A percentile compares a stretch with the other conserved stretches of the same genome.
phyloP scores from a whole-genome alignment of 306 rosid genomes.

The Lagenaria siceraria region DNA sequence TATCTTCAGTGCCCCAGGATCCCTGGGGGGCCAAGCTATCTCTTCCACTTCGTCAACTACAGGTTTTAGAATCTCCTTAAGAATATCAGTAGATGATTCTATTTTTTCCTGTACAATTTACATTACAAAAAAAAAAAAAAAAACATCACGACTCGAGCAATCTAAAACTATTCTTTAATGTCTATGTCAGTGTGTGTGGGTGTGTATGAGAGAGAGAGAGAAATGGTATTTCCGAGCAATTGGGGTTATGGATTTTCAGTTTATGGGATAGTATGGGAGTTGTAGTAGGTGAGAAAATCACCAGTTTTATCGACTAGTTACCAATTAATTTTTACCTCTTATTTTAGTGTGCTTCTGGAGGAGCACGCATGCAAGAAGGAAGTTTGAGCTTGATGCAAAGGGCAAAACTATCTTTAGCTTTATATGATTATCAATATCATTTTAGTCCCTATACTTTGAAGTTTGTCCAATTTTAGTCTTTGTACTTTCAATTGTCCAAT shows the following conservation, averaged over 20 bases:
- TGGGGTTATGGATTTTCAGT: neutral
- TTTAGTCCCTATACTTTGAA: too few relatives aligned
- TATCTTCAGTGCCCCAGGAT: constrained; percentile 48
- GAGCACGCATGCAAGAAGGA: neutral
- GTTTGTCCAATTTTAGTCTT: too few relatives aligned
- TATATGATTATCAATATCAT: too few relatives aligned
- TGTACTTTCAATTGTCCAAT: too few relatives aligned
- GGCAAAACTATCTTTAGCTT: too few relatives aligned
- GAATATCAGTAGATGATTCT: constrained; percentile 79
- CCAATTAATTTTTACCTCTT: neutral
- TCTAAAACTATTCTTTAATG: neutral
- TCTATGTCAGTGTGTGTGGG: neutral
- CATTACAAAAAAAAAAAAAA: neutral
- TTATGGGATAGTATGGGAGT: neutral
- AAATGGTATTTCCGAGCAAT: neutral
- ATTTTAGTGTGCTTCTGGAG: neutral
- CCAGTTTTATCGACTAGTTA: neutral
- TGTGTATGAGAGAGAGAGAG: neutral
- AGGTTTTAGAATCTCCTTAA: constrained; percentile 68
- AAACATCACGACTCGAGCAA: neutral
- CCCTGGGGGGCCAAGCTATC: constrained; percentile 83
- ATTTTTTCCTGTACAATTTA: constrained; percentile 57
- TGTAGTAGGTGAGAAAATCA: neutral
- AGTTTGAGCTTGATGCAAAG: neutral
- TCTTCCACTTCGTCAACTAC: constrained; percentile 64